A percentile compares a stretch with the other conserved stretches of the same genome.
Evolutionary conservation across 2,329 filamentous ascomycete genomes (phyloP).

Genomic region (Scedosporium dehoogii): DNA sequence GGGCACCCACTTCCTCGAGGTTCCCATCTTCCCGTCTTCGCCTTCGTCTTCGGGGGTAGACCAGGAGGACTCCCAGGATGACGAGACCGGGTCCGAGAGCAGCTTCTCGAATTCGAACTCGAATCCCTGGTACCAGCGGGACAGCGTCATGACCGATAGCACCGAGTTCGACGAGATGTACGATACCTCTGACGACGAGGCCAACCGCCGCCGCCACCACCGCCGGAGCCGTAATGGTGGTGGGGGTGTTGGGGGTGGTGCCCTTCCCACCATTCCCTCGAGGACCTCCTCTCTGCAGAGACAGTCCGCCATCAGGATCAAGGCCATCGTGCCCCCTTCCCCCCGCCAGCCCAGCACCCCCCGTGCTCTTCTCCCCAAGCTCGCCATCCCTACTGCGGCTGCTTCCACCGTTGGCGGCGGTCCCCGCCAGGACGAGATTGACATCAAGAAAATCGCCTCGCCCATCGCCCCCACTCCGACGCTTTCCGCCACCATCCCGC

Average conservation of each 20-base stretch:
- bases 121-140: constrained; percentile 45
- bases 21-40: constrained; percentile 51
- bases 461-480: constrained; percentile 56
- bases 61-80: constrained; percentile 19
- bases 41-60: constrained; percentile 45
- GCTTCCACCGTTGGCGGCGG: no score
- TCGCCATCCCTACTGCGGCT: background rate
- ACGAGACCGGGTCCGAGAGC: constrained; percentile 18
- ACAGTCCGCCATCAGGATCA: constrained; percentile 28
- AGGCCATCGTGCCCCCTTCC: constrained; percentile 17
- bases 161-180: constrained; percentile 83
- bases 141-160: constrained; percentile 52
- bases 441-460: constrained; percentile 39
- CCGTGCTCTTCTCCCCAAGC: background rate
- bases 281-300: constrained; percentile 13
- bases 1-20: constrained; percentile 54
- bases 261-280: background rate
- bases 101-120: constrained; percentile 43
- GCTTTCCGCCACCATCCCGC: constrained; percentile 64
- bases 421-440: constrained; percentile 15
- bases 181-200: constrained; percentile 73
- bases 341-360: background rate
- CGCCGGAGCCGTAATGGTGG: no score
- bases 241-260: background rate
- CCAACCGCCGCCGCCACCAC: constrained; percentile 17